Conservation (phyloP, 768 basidiomycete species). For the Leccinum uliginosum region DNA sequence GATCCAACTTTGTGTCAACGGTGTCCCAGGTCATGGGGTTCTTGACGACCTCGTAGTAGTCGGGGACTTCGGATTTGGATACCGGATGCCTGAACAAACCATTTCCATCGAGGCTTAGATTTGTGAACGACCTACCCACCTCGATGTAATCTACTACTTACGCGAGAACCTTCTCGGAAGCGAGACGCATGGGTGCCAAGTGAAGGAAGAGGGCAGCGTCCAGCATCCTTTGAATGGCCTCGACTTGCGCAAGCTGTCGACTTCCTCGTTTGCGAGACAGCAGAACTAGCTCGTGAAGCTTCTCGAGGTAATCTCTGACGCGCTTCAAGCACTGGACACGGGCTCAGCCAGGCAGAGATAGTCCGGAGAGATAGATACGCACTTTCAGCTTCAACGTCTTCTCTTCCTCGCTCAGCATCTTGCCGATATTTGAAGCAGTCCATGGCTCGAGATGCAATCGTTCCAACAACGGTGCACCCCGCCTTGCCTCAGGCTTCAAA, state of each 20-base stretch:
- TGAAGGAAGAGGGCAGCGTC: slow-evolving; percentile 63
- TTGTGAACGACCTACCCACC: slow-evolving; percentile 6
- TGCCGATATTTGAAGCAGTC: slow-evolving; percentile 71
- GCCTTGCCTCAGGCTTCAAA: slow-evolving; percentile 86
- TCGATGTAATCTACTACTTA: slow-evolving; percentile 34
- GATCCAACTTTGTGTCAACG: slow-evolving; percentile 79
- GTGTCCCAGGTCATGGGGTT: slow-evolving; percentile 85
- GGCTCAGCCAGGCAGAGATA: neutral
- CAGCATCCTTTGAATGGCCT: slow-evolving; percentile 64
- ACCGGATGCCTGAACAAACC: slow-evolving; percentile 84
- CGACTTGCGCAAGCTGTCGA: slow-evolving; percentile 67
- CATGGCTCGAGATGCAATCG: slow-evolving; percentile 94
- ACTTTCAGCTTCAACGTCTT: slow-evolving; percentile 81
- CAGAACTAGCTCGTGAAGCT: slow-evolving; percentile 61
- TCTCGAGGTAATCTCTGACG: slow-evolving; percentile 73
- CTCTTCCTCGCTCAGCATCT: slow-evolving; percentile 75
- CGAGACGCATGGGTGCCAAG: slow-evolving; percentile 51
- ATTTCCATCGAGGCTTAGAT: slow-evolving; percentile 61
- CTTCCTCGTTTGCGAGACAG: slow-evolving; percentile 74
- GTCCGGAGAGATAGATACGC: slow-evolving; percentile 19
- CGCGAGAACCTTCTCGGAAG: slow-evolving; percentile 70
- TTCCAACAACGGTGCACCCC: slow-evolving; percentile 92
- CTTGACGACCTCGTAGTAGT: slow-evolving; percentile 85
- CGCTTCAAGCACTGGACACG: slow-evolving; percentile 47
- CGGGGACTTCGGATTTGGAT: slow-evolving; percentile 71